Evolutionary conservation across 2,329 filamentous ascomycete genomes (phyloP).

Genomic region (Phialocephala sp.): DNA sequence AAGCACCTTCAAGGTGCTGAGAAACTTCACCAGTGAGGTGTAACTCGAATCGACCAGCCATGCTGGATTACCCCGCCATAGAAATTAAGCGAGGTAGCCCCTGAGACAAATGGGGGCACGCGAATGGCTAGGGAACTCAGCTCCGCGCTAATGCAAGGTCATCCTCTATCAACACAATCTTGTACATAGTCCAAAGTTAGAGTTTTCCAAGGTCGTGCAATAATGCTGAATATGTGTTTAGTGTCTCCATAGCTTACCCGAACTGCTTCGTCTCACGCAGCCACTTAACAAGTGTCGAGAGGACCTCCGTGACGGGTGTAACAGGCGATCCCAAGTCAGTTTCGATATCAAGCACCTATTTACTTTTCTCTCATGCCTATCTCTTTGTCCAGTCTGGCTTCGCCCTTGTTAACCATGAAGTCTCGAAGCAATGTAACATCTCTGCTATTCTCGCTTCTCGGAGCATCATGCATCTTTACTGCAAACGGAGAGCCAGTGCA

Average conservation of each 20-base stretch:
- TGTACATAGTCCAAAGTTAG: not conserved
- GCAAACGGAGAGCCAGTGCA: not conserved
- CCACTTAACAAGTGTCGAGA: too few relatives aligned
- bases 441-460: not conserved
- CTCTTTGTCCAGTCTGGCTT: not conserved
- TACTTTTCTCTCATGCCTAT: not conserved
- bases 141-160: not conserved
- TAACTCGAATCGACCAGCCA: too few relatives aligned
- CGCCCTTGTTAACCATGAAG: not conserved
- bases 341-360: too few relatives aligned
- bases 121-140: not conserved
- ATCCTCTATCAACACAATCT: not conserved
- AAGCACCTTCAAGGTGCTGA: too few relatives aligned
- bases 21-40: too few relatives aligned
- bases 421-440: not conserved
- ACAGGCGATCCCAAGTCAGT: not conserved
- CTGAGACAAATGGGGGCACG: not conserved
- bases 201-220: not conserved
- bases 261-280: too few relatives aligned
- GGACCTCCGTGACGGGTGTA: not conserved
- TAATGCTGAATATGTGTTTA: not conserved
- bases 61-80: not conserved
- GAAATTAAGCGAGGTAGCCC: slow-evolving; percentile 4
- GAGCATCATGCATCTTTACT: not conserved
- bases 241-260: not conserved